These are phyloP conservation scores for Fonsecaea monophora DNA, from an alignment of 2,329 filamentous ascomycete genomes.

Conservation along the genomic window DNA sequence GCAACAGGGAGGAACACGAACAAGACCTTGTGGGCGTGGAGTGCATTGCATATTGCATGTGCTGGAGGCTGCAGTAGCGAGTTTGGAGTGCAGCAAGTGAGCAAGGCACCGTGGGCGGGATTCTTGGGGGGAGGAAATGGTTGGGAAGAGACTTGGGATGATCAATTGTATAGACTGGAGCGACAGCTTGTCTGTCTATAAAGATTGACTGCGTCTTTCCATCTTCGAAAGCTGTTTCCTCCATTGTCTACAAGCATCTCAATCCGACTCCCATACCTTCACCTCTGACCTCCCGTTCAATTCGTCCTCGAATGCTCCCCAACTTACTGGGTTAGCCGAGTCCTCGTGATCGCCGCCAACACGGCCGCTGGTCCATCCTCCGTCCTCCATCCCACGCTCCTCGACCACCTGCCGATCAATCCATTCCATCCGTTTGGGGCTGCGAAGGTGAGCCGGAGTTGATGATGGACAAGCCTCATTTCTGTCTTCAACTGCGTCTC, in stretches of 20 bases:
- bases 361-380: not conserved
- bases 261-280: not conserved
- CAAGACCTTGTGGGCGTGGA: conserved; percentile 6
- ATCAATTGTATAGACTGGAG: not conserved
- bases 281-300: not conserved
- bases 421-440: not conserved
- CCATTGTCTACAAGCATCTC: not conserved
- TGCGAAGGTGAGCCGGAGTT: not conserved
- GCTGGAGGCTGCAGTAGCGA: conserved; percentile 9
- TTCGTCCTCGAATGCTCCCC: not conserved
- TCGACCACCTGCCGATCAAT: conserved; percentile 1
- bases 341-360: conserved; percentile 1
- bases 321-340: conserved; percentile 1
- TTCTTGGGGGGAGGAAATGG: not conserved
- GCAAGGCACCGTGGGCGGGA: conserved; percentile 5
- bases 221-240: not conserved
- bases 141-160: not conserved
- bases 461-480: not conserved
- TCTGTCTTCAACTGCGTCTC: not conserved
- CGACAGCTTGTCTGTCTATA: not conserved
- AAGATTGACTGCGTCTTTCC: not conserved
- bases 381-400: conserved; percentile 2
- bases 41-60: conserved; percentile 17
- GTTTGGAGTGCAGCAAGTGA: conserved; percentile 6
- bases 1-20: conserved; percentile 1